These are phyloP conservation scores for Lentinus brumalis DNA, from an alignment of 768 basidiomycete genomes.

Conservation along the genomic window DNA sequence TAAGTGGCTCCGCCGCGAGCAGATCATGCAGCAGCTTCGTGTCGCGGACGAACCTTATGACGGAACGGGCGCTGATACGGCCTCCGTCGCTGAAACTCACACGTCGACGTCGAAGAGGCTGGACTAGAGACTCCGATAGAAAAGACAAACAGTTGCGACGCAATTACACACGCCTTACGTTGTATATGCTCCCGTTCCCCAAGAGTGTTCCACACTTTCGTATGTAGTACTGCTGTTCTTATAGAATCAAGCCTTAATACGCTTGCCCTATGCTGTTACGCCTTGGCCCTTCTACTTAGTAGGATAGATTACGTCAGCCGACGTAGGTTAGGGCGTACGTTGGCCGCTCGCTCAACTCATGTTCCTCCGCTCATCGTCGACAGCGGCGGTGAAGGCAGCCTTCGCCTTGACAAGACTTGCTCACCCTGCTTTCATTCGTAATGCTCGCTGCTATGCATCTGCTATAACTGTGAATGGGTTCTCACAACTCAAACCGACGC, in stretches of 20 bases:
- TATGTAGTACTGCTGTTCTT: neutral
- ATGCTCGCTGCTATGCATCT: conserved; percentile 35
- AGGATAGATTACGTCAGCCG: too few relatives aligned
- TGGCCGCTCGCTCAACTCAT: conserved; percentile 1
- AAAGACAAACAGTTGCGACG: neutral
- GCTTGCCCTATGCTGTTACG: too few relatives aligned
- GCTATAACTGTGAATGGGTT: conserved; percentile 29
- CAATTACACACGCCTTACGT: neutral
- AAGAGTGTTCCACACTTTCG: neutral
- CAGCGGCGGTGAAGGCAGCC: conserved; percentile 13
- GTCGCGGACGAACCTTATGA: conserved; percentile 28
- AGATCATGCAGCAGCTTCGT: conserved; percentile 53
- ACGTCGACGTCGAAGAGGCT: conserved; percentile 4
- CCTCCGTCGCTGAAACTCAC: neutral
- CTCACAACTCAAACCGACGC: conserved; percentile 60
- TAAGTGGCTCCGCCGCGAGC: conserved; percentile 75
- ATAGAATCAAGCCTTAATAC: too few relatives aligned
- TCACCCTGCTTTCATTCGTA: neutral
- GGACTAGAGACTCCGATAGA: neutral
- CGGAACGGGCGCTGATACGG: neutral
- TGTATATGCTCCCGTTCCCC: neutral
- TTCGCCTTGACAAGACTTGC: conserved; percentile 1
- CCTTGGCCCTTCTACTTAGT: too few relatives aligned
- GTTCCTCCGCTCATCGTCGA: conserved; percentile 17
- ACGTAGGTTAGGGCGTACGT: neutral